phyloP scores from a whole-genome alignment of 108 stramenopile species.

The Stephanodiscus triporus region DNA sequence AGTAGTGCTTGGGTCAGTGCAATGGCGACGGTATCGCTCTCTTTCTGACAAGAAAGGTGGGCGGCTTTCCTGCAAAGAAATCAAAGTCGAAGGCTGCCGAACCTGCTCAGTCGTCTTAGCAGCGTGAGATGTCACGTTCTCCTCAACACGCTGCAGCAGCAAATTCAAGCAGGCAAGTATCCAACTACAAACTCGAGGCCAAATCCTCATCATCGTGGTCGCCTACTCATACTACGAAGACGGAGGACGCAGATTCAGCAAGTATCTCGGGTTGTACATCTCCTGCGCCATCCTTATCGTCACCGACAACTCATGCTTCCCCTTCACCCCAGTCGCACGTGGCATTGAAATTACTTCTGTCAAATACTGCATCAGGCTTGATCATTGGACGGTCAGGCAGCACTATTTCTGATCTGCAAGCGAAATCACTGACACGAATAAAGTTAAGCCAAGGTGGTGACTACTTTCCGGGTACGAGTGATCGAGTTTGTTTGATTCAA shows the following conservation, averaged over 20 bases:
- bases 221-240: conserved; percentile 22
- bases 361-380: conserved; percentile 82
- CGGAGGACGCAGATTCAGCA: conserved; percentile 29
- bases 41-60: background rate
- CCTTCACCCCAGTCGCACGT: conserved; percentile 22
- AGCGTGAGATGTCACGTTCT: background rate
- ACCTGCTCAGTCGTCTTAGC: background rate
- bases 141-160: background rate
- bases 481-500: conserved; percentile 82
- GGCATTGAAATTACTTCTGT: conserved; percentile 78
- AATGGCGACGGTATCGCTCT: background rate
- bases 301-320: conserved; percentile 7
- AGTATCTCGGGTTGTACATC: conserved; percentile 18
- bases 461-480: conserved; percentile 78
- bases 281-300: conserved; percentile 7
- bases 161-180: background rate
- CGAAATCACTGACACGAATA: conserved; percentile 67
- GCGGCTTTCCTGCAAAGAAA: background rate
- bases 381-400: conserved; percentile 83
- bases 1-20: background rate
- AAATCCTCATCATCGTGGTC: background rate
- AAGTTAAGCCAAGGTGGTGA: conserved; percentile 82
- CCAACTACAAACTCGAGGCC: conserved; percentile 1
- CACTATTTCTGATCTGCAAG: conserved; percentile 76
- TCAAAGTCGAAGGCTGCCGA: background rate